A percentile compares a stretch with the other conserved stretches of the same genome.
phyloP scores from a whole-genome alignment of 805 yeast genomes.

The Candida silvicultrix region DNA sequence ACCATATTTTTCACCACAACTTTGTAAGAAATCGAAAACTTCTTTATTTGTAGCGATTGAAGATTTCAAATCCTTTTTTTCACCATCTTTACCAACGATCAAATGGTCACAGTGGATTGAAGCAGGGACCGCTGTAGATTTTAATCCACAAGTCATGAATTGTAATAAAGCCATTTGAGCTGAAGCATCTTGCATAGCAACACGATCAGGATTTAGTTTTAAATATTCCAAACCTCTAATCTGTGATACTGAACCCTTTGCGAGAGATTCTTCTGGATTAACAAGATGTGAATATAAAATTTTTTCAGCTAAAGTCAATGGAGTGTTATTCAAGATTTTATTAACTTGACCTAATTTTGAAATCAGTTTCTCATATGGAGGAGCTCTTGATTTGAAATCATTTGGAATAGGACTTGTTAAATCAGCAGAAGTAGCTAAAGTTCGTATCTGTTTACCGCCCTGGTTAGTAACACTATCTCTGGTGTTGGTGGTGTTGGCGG shows the following conservation, averaged over 20 bases:
- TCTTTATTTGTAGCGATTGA: slow-evolving; percentile 87
- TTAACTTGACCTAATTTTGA: slow-evolving; percentile 59
- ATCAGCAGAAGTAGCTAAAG: slow-evolving; percentile 17
- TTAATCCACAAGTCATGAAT: slow-evolving; percentile 95
- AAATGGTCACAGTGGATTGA: slow-evolving; percentile 98
- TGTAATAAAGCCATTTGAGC: slow-evolving; percentile 99
- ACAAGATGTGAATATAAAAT: slow-evolving; percentile 88
- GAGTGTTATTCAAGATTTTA: slow-evolving; percentile 56
- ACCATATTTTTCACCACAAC: slow-evolving; percentile 92
- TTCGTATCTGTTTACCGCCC: slow-evolving; percentile 5
- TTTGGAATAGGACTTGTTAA: slow-evolving; percentile 35
- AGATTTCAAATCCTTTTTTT: slow-evolving; percentile 69
- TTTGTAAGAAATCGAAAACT: slow-evolving; percentile 89
- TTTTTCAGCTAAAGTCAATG: slow-evolving; percentile 92
- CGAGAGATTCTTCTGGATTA: slow-evolving; percentile 78
- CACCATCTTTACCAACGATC: slow-evolving; percentile 95
- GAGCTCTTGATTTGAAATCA: slow-evolving; percentile 65
- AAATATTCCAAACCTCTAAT: slow-evolving; percentile 85
- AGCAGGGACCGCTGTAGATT: slow-evolving; percentile 84
- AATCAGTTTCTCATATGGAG: slow-evolving; percentile 79
- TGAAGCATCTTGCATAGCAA: slow-evolving; percentile 99
- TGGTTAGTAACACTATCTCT: background rate
- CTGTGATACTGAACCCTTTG: slow-evolving; percentile 41
- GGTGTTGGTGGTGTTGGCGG: background rate
- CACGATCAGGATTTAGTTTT: slow-evolving; percentile 94